Conservation (phyloP, 2,329 filamentous ascomycete genomes). For the Ceratocystis cubensis region DNA sequence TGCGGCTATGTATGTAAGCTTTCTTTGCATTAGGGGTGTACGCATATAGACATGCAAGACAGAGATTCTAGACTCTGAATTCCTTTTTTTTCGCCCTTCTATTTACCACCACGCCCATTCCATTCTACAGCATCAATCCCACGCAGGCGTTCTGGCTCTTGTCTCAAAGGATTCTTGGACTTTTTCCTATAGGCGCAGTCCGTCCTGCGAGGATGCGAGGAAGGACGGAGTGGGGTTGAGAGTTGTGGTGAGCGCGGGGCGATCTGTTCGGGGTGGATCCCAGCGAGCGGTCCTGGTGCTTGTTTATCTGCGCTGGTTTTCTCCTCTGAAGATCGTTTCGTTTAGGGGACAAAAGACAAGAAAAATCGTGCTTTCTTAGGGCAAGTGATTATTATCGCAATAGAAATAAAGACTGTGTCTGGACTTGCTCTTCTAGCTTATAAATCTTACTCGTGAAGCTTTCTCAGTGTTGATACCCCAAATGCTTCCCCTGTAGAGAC, state of each 20-base stretch:
- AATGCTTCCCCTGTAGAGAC: too few relatives aligned
- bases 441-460: too few relatives aligned
- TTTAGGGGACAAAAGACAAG: neutral
- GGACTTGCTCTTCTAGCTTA: too few relatives aligned
- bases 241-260: neutral
- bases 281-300: neutral
- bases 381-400: too few relatives aligned
- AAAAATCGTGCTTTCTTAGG: neutral
- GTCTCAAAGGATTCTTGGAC: neutral
- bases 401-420: too few relatives aligned
- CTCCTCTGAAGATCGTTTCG: neutral
- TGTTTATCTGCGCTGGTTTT: constrained; percentile 7
- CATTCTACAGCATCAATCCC: neutral
- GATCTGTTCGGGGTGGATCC: constrained; percentile 4
- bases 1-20: neutral
- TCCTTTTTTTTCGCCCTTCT: neutral
- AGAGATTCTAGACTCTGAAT: neutral
- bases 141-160: neutral
- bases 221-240: neutral
- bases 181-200: constrained; percentile 1
- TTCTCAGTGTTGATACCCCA: too few relatives aligned
- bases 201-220: neutral
- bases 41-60: neutral
- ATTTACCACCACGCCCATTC: neutral
- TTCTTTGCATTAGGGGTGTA: neutral